Percentiles rank a stretch among this genome's conserved stretches.
These are phyloP conservation scores for Clitopilus passeckerianus DNA, from an alignment of 768 basidiomycete genomes.

Conservation along the genomic window DNA sequence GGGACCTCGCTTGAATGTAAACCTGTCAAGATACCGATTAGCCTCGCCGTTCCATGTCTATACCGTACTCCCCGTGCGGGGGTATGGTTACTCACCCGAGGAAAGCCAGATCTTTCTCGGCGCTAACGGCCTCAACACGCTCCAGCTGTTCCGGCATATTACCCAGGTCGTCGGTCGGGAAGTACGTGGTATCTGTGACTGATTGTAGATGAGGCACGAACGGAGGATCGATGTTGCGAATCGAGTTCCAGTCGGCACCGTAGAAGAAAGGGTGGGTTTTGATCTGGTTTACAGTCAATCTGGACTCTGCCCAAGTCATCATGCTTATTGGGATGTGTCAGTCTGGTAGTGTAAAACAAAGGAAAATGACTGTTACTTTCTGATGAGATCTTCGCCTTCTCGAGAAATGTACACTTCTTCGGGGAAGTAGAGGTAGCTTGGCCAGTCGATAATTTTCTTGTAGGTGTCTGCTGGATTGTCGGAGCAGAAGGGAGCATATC, in stretches of 20 bases:
- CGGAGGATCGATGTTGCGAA: constrained; percentile 92
- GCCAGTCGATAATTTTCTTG: constrained; percentile 98
- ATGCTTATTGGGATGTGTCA: constrained; percentile 43
- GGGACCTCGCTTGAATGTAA: constrained; percentile 70
- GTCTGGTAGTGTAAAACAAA: neutral
- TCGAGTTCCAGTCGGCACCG: constrained; percentile 90
- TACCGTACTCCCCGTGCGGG: neutral
- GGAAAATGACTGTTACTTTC: constrained; percentile 41
- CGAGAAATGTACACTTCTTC: constrained; percentile 92
- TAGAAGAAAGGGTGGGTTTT: constrained; percentile 93
- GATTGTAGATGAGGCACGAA: constrained; percentile 92
- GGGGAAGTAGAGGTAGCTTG: constrained; percentile 85
- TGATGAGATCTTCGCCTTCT: constrained; percentile 88
- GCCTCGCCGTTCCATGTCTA: neutral
- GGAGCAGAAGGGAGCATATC: constrained; percentile 96
- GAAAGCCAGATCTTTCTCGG: constrained; percentile 67
- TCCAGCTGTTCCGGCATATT: constrained; percentile 60
- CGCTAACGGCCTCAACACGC: constrained; percentile 53
- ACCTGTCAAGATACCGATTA: constrained; percentile 34
- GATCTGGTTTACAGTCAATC: constrained; percentile 80
- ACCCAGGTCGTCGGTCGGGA: constrained; percentile 91
- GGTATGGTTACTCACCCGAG: constrained; percentile 35
- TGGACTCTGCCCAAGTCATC: constrained; percentile 77
- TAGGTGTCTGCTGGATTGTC: constrained; percentile 98
- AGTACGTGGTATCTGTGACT: constrained; percentile 92